A percentile compares a stretch with the other conserved stretches of the same genome.
Evolutionary conservation across 805 yeast genomes (phyloP).

Genomic region (Starmerella scarabaei): DNA sequence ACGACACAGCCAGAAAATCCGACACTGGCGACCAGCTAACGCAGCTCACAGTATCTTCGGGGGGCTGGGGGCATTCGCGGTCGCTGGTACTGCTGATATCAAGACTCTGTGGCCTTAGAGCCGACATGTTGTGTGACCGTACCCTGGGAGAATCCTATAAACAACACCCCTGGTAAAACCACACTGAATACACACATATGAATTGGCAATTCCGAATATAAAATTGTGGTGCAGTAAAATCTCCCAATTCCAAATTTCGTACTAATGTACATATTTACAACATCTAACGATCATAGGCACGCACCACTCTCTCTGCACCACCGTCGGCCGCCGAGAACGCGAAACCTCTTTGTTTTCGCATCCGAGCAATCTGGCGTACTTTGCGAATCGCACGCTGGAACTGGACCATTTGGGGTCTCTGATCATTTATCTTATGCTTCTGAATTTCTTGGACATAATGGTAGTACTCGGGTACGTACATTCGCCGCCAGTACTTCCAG

Average conservation of each 20-base stretch:
- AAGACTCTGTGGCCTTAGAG: constrained; percentile 4
- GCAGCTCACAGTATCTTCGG: constrained; percentile 66
- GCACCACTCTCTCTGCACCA: constrained; percentile 78
- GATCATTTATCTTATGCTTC: constrained; percentile 83
- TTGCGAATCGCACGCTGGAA: constrained; percentile 94
- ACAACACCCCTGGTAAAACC: too few relatives aligned
- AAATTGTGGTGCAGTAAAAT: too few relatives aligned
- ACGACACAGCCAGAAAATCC: constrained; percentile 65
- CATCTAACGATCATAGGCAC: constrained; percentile 70
- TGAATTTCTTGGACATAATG: constrained; percentile 96
- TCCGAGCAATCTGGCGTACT: constrained; percentile 94
- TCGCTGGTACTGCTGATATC: constrained; percentile 12
- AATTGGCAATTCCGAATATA: too few relatives aligned
- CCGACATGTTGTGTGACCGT: background rate
- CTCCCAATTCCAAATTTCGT: too few relatives aligned
- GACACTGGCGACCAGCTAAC: constrained; percentile 76
- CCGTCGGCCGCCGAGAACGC: constrained; percentile 95
- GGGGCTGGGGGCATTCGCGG: constrained; percentile 17
- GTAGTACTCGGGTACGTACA: constrained; percentile 81
- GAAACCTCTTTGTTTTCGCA: constrained; percentile 96
- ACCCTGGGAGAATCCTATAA: too few relatives aligned
- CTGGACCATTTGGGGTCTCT: constrained; percentile 90
- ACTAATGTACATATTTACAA: too few relatives aligned
- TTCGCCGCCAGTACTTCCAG: constrained; percentile 90
- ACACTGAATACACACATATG: too few relatives aligned